Conservation (phyloP, 305 asterid species). For the Fraxinus platypoda region DNA sequence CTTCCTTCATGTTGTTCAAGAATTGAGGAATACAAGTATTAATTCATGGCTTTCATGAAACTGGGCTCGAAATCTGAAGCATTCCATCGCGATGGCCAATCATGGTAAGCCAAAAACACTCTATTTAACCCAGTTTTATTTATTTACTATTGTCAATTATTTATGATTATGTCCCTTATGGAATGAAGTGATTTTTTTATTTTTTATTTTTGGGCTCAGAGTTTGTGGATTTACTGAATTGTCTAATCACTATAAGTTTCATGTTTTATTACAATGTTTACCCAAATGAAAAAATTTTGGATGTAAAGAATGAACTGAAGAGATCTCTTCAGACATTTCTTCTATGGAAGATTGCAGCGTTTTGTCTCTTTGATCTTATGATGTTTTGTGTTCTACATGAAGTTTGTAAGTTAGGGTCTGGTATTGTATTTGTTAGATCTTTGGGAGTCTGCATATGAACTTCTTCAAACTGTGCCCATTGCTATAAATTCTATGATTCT, state of each 20-base stretch:
- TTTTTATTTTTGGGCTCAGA: not conserved
- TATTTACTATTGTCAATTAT: not conserved
- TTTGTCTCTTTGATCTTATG: not conserved
- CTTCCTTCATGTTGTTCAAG: not conserved
- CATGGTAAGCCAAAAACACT: slow-evolving; percentile 43
- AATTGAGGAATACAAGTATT: not conserved
- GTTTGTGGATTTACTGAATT: not conserved
- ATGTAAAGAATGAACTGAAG: not conserved
- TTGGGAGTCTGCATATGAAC: not conserved
- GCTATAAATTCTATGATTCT: not conserved
- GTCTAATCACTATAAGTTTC: not conserved
- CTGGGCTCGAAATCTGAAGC: slow-evolving; percentile 86
- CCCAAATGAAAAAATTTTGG: not conserved
- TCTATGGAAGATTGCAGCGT: not conserved
- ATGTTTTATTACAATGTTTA: not conserved
- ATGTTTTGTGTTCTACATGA: not conserved
- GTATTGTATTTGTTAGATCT: not conserved
- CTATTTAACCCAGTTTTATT: not conserved
- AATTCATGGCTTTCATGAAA: slow-evolving; percentile 64
- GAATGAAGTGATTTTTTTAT: not conserved
- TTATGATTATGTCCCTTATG: not conserved
- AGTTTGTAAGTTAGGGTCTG: not conserved
- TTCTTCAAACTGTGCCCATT: not conserved
- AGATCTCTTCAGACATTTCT: not conserved
- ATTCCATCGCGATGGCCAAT: slow-evolving; percentile 67